phyloP scores from a whole-genome alignment of 495 filamentous ascomycete genomes.

The Poronia punctata region DNA sequence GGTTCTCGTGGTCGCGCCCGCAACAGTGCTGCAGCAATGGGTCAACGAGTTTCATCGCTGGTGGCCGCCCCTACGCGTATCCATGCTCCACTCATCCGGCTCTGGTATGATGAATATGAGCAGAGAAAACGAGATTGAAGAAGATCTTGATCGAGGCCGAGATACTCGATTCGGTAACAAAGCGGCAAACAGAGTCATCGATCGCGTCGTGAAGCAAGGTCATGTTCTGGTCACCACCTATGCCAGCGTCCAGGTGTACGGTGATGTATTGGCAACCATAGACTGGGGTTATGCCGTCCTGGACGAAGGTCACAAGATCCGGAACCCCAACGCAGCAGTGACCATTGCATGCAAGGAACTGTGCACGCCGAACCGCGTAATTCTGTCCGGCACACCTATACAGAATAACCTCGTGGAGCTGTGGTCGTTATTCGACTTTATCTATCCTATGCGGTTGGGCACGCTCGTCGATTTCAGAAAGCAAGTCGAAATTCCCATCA shows the following conservation, averaged over 20 bases:
- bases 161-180: constrained; percentile 43
- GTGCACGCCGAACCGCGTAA: constrained; percentile 78
- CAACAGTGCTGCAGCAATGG: constrained; percentile 93
- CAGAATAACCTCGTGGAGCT: constrained; percentile 96
- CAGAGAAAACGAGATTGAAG: constrained; percentile 64
- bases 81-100: constrained; percentile 88
- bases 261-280: constrained; percentile 64
- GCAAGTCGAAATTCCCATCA: constrained; percentile 89
- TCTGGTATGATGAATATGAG: constrained; percentile 87
- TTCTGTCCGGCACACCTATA: constrained; percentile 93
- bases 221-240: constrained; percentile 95
- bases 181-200: constrained; percentile 68
- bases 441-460: constrained; percentile 90
- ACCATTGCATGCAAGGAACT: constrained; percentile 91
- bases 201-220: constrained; percentile 75
- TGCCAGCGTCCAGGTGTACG: constrained; percentile 82
- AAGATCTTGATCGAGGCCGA: constrained; percentile 47
- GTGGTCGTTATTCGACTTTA: constrained; percentile 95
- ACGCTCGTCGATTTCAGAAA: constrained; percentile 83
- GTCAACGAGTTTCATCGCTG: constrained; percentile 96
- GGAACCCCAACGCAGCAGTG: constrained; percentile 87
- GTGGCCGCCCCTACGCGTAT: constrained; percentile 94
- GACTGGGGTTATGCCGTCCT: constrained; percentile 92
- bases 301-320: constrained; percentile 96
- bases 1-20: constrained; percentile 82